phyloP scores from a whole-genome alignment of 192 early-diverging fungal genomes.

The Coemansia sp. region DNA sequence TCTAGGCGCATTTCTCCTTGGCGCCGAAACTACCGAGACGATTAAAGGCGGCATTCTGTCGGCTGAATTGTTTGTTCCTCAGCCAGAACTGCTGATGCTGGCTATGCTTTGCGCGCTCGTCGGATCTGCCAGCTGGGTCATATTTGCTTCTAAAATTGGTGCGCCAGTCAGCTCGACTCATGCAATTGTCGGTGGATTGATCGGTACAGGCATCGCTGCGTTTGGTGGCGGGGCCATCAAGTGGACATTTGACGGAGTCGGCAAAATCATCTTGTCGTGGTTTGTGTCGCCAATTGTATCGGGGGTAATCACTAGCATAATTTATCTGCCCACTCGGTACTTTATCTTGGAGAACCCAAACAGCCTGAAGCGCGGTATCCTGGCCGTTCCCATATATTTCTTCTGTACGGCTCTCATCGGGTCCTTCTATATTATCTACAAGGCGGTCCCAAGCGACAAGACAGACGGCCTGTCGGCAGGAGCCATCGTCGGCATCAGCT shows the following conservation, averaged over 20 bases:
- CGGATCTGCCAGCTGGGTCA: conserved; percentile 75
- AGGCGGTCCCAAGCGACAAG: conserved; percentile 61
- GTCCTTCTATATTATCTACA: conserved; percentile 71
- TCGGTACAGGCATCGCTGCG: conserved; percentile 72
- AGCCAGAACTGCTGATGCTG: conserved; percentile 78
- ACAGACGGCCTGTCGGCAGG: conserved; percentile 48
- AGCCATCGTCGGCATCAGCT: conserved; percentile 60
- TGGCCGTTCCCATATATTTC: conserved; percentile 70
- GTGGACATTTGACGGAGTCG: conserved; percentile 59
- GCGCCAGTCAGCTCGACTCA: conserved; percentile 80
- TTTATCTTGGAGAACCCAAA: conserved; percentile 63
- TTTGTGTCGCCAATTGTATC: conserved; percentile 70
- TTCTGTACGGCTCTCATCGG: conserved; percentile 64
- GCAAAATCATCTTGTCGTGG: conserved; percentile 74
- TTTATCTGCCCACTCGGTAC: conserved; percentile 67
- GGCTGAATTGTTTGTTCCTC: conserved; percentile 55
- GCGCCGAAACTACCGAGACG: conserved; percentile 70
- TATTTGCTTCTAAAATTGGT: conserved; percentile 65
- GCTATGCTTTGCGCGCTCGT: conserved; percentile 80
- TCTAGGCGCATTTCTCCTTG: conserved; percentile 73
- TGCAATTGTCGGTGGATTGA: conserved; percentile 78
- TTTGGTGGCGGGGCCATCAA: conserved; percentile 64
- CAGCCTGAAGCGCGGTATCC: conserved; percentile 66
- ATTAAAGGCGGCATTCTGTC: conserved; percentile 76
- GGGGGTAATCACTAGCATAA: conserved; percentile 62